Conservation (phyloP, 768 basidiomycete genomes). For the Leccinum disarticulatum region DNA sequence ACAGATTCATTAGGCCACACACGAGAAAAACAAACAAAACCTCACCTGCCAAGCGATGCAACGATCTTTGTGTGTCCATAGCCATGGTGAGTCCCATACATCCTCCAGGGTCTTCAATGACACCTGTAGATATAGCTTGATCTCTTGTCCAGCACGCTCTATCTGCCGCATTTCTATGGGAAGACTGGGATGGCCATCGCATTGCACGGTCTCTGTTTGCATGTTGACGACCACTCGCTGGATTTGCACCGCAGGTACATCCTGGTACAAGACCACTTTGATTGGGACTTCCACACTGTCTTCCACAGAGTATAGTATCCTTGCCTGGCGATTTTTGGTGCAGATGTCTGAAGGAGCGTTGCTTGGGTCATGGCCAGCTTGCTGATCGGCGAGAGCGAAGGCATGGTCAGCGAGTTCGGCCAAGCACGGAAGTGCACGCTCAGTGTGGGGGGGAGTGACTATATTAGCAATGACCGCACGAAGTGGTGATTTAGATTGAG, state of each 20-base stretch:
- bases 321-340: too few relatives aligned
- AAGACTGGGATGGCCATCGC: conserved; percentile 16
- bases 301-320: too few relatives aligned
- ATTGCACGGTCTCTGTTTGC: conserved; percentile 13
- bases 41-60: not conserved
- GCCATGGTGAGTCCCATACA: not conserved
- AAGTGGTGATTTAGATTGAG: too few relatives aligned
- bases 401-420: too few relatives aligned
- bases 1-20: not conserved
- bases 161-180: conserved; percentile 18
- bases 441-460: too few relatives aligned
- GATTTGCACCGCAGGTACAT: conserved; percentile 2
- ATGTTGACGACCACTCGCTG: conserved; percentile 19
- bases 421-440: too few relatives aligned
- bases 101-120: not conserved
- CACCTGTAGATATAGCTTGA: rapidly evolving
- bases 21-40: not conserved
- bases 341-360: too few relatives aligned
- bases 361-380: too few relatives aligned
- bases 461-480: too few relatives aligned
- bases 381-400: too few relatives aligned
- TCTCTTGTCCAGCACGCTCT: not conserved
- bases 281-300: not conserved
- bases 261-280: conserved; percentile 18
- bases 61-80: too few relatives aligned